Percentiles rank a stretch among this genome's conserved stretches.
Conservation (phyloP, 768 basidiomycete species). For the Strobilomyces dryophilus region DNA sequence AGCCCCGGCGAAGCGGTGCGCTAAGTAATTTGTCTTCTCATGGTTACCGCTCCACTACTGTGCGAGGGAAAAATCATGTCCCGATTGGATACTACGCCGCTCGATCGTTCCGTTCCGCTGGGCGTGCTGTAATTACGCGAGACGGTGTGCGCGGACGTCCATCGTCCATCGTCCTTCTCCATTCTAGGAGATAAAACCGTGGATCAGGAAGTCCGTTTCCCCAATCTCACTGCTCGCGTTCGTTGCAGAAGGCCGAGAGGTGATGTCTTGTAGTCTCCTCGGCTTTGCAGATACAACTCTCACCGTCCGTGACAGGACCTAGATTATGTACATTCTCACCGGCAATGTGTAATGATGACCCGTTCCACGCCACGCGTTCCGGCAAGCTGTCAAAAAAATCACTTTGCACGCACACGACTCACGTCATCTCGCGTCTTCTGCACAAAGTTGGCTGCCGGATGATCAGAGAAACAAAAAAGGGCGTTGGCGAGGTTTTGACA, state of each 20-base stretch:
- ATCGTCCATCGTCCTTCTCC: too few species aligned
- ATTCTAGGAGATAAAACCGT: too few species aligned
- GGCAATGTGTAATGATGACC: not conserved
- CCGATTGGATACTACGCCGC: not conserved
- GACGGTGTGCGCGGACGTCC: too few species aligned
- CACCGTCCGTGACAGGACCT: not conserved
- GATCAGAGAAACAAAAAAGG: conserved; percentile 2
- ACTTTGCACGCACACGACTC: not conserved
- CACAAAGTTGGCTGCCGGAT: not conserved
- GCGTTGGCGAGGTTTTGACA: not conserved
- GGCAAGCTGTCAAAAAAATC: not conserved
- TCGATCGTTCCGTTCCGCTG: not conserved
- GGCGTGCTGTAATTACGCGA: not conserved
- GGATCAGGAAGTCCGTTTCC: too few species aligned
- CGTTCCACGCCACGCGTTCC: conserved; percentile 15
- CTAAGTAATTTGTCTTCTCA: not conserved
- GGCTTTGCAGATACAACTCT: not conserved
- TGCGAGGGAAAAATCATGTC: not conserved
- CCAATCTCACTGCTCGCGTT: not conserved
- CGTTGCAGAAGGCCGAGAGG: not conserved
- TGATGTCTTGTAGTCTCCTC: not conserved
- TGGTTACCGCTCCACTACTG: not conserved
- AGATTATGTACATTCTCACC: not conserved
- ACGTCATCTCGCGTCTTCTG: conserved; percentile 6
- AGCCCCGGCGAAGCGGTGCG: not conserved